Evolutionary conservation across 129 eudicot species (phyloP), one percentile per base, ranked within the genome.

Genomic region (Chrysanthemum lavandulifolium): DNA sequence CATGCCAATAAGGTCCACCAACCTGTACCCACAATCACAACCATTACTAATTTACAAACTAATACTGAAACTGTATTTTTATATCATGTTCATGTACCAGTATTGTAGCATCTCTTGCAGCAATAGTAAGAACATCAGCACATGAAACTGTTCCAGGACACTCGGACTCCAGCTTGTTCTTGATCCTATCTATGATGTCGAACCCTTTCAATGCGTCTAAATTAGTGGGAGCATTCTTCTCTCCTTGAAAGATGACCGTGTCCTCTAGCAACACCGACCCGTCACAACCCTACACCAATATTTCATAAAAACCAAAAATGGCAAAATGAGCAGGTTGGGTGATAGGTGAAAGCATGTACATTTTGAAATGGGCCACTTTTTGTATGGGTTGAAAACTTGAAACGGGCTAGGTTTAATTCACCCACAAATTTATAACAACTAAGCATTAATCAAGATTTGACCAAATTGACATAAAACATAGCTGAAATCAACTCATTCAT

Each of bases 1-100:
- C 98, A 63, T 85, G 82, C 98, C 98, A 92, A 69, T 86, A 89
- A 27, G 98, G 98, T 54, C 98, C 98, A 73, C 98, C 96, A 81
- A 89, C 98, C 98, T 92, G 61, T 52, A 55, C 15, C 31, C 71
- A 31, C 64, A 50, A 15, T 14, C 12, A 15, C 19, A 69, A 27
- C 51, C 33, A 45, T 9, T 16, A 14, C 4, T 13, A 65, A 36
- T 16, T 53, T 29, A 54, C 13, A 73, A 14, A 60, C 2, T 57
- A 4, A n/a, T 2, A 13, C 5, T 43, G 14, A 19, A 5, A 1
- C 6, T 2, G 11, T 5, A 6, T 9, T 10, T 13, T 2, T 63
- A 2, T 50, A 49, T 10, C 3, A 68, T 43, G 18, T 10, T 15
- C 13, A 51, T 8, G 63, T 89, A 92, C 98, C 95, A 92, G 69